Conservation (phyloP, 2,329 filamentous ascomycete genomes). For the Alternaria panax region DNA sequence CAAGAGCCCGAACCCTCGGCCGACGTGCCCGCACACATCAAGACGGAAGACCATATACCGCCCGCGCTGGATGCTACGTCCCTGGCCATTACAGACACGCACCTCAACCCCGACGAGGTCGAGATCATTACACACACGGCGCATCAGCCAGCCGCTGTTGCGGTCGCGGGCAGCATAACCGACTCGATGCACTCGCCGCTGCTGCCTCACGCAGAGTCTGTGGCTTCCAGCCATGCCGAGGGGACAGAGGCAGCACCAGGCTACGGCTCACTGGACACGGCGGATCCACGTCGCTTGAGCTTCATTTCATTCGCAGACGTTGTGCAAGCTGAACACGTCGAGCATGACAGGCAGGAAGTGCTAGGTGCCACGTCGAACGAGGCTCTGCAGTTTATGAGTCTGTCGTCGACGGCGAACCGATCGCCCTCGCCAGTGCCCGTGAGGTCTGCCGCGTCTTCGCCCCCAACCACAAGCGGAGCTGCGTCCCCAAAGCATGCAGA, state of each 20-base stretch:
- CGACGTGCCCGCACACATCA: conserved; percentile 91
- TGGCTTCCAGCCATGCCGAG: conserved; percentile 33
- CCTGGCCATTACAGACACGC: conserved; percentile 86
- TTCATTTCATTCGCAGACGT: conserved; percentile 98
- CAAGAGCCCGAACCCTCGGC: conserved; percentile 81
- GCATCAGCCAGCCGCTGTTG: conserved; percentile 78
- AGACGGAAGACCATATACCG: conserved; percentile 93
- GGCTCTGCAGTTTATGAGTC: conserved; percentile 71
- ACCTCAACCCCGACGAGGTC: conserved; percentile 84
- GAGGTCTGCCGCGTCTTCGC: conserved; percentile 78
- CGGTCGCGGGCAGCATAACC: conserved; percentile 57
- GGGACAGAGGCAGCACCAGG: conserved; percentile 63
- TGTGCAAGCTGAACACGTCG: conserved; percentile 81
- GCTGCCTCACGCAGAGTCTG: conserved; percentile 40
- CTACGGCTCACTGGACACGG: conserved; percentile 78
- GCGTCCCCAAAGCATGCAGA: conserved; percentile 76
- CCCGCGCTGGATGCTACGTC: conserved; percentile 90
- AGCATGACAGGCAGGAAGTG: conserved; percentile 60
- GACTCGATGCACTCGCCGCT: conserved; percentile 48
- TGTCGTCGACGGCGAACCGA: conserved; percentile 68
- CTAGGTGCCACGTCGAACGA: conserved; percentile 54
- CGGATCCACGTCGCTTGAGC: conserved; percentile 82
- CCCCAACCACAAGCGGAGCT: conserved; percentile 78
- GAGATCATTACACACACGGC: conserved; percentile 89
- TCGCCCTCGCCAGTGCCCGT: conserved; percentile 85